Conservation (phyloP, 1,139 yeast species). For the Pichia sp. region DNA sequence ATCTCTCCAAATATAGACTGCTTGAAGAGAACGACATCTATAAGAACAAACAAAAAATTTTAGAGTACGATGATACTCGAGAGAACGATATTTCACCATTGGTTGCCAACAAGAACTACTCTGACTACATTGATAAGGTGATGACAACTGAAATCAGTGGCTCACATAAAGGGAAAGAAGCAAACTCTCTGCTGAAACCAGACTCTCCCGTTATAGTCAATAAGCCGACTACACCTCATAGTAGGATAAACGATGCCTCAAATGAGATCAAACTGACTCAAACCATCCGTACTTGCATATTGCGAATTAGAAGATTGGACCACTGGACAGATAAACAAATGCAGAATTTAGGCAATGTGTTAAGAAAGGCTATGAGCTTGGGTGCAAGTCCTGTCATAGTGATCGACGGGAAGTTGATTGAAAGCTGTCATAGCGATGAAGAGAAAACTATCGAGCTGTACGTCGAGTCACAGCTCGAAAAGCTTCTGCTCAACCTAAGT, state of each 20-base stretch:
- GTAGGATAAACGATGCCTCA: slow-evolving; percentile 3
- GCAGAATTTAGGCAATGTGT: slow-evolving; percentile 28
- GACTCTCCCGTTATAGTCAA: not conserved
- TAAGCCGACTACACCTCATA: not conserved
- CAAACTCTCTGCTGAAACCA: too few species aligned
- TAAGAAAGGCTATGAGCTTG: slow-evolving; percentile 31
- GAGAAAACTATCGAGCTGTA: slow-evolving; percentile 9
- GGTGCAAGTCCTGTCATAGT: slow-evolving; percentile 36
- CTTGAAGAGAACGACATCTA: slow-evolving; percentile 30
- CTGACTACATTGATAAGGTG: slow-evolving; percentile 9
- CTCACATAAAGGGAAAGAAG: too few species aligned
- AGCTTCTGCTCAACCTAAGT: slow-evolving; percentile 17
- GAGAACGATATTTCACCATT: not conserved
- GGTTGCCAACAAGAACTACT: slow-evolving; percentile 7
- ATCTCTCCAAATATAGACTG: slow-evolving; percentile 50
- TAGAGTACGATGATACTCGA: slow-evolving; percentile 5
- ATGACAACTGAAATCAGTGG: not conserved
- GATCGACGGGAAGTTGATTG: slow-evolving; percentile 22
- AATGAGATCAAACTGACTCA: slow-evolving; percentile 36
- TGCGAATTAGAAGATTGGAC: slow-evolving; percentile 38
- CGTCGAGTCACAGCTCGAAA: slow-evolving; percentile 5
- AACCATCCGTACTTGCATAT: slow-evolving; percentile 44
- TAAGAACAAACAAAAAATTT: slow-evolving; percentile 13
- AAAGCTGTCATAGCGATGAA: slow-evolving; percentile 6
- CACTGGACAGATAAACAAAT: slow-evolving; percentile 21